These are phyloP conservation scores for Catharanthus roseus DNA, from an alignment of 257 asterid genomes.

Conservation along the genomic window DNA sequence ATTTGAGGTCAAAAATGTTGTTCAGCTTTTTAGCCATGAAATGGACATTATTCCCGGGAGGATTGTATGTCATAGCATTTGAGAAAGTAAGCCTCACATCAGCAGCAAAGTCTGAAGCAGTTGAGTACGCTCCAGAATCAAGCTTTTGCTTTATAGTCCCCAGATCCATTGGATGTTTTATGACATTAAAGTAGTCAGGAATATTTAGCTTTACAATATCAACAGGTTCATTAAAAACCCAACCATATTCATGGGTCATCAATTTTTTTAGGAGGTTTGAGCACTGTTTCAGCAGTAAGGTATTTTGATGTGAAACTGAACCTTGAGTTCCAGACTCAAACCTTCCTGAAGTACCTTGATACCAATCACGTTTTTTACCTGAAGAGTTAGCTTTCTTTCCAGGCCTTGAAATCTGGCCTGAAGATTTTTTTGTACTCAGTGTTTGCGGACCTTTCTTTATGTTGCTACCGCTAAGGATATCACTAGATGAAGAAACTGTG, in stretches of 20 bases:
- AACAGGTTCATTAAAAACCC: constrained; percentile 72
- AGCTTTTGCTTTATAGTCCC: constrained; percentile 71
- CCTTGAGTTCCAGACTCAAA: constrained; percentile 38
- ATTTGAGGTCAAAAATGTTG: constrained; percentile 57
- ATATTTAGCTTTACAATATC: constrained; percentile 60
- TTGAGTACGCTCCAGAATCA: constrained; percentile 43
- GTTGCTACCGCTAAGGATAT: constrained; percentile 43
- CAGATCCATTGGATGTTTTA: constrained; percentile 88
- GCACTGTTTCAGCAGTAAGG: constrained; percentile 51
- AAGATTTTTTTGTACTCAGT: constrained; percentile 35
- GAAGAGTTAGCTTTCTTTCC: constrained; percentile 29
- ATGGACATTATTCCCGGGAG: constrained; percentile 62
- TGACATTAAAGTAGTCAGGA: constrained; percentile 68
- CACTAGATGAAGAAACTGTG: constrained; percentile 42
- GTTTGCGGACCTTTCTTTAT: constrained; percentile 34
- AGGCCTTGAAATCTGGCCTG: constrained; percentile 27
- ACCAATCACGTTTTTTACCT: constrained; percentile 38
- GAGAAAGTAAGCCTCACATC: constrained; percentile 80
- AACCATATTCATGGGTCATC: constrained; percentile 51
- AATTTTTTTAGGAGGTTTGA: constrained; percentile 64
- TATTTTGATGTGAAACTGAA: constrained; percentile 27
- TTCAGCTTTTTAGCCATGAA: constrained; percentile 53
- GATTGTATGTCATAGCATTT: constrained; percentile 83
- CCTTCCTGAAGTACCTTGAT: constrained; percentile 58
- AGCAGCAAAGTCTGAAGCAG: constrained; percentile 61